Conservation (phyloP, 1,139 yeast genomes). For the Magnusiomyces fungicola region DNA sequence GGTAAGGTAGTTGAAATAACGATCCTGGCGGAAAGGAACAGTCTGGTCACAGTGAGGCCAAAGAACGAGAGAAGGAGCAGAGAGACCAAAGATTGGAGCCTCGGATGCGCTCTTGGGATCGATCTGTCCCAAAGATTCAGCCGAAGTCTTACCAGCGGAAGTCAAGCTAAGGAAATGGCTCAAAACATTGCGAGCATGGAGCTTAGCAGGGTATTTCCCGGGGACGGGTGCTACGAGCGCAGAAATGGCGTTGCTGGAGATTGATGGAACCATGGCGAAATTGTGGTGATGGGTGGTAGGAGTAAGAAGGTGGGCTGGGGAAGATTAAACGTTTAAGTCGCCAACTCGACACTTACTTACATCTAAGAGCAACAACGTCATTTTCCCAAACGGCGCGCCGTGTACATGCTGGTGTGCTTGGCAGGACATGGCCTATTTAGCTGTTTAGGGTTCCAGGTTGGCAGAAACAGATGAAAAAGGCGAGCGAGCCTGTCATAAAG, state of each 20-base stretch:
- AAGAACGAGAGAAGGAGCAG: constrained; percentile 56
- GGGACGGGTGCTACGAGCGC: background rate
- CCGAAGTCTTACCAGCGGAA: background rate
- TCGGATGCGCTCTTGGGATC: background rate
- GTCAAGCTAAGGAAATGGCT: background rate
- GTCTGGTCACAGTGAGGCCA: constrained; percentile 78
- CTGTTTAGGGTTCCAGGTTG: no score
- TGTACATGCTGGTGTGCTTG: no score
- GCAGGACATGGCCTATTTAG: no score
- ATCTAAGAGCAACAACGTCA: no score
- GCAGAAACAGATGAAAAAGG: no score
- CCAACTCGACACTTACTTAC: no score
- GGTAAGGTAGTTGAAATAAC: constrained; percentile 79
- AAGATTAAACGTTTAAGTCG: no score
- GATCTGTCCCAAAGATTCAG: background rate
- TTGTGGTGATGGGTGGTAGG: no score
- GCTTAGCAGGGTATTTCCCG: constrained; percentile 3
- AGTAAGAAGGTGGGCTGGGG: no score
- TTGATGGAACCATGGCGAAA: background rate
- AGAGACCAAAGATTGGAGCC: constrained; percentile 32
- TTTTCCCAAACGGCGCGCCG: no score
- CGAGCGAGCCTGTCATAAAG: no score
- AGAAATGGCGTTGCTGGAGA: background rate
- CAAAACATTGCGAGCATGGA: constrained; percentile 1
- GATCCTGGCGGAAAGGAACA: constrained; percentile 75